A percentile compares a stretch with the other conserved stretches of the same genome.
These are phyloP conservation scores for Aspergillus indologenus DNA, from an alignment of 495 filamentous ascomycete species.

Conservation along the genomic window DNA sequence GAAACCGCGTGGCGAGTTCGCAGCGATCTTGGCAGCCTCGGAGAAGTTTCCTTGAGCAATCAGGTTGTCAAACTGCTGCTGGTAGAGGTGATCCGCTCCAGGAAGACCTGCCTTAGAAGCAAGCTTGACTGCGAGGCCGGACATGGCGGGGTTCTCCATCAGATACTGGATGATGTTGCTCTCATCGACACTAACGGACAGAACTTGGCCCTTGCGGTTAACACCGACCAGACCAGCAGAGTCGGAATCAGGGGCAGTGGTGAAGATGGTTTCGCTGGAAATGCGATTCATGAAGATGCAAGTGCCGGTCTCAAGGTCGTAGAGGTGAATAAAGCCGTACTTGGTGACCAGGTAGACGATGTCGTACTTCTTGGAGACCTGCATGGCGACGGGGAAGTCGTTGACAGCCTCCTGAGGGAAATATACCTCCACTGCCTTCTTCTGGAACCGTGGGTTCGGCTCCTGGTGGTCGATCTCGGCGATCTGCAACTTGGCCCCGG, in stretches of 20 bases:
- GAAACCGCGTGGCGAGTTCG: slow-evolving; percentile 94
- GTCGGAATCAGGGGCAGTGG: slow-evolving; percentile 78
- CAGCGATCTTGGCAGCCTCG: slow-evolving; percentile 91
- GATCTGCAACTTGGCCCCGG: slow-evolving; percentile 93
- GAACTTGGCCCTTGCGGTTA: slow-evolving; percentile 94
- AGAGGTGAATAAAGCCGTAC: slow-evolving; percentile 98
- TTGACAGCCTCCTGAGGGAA: slow-evolving; percentile 92
- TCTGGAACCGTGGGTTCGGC: slow-evolving; percentile 79
- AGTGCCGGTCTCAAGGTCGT: slow-evolving; percentile 94
- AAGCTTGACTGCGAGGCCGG: slow-evolving; percentile 87
- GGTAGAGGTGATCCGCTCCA: slow-evolving; percentile 92
- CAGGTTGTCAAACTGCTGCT: slow-evolving; percentile 85
- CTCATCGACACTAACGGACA: slow-evolving; percentile 91
- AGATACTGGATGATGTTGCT: slow-evolving; percentile 87
- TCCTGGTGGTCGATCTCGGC: slow-evolving; percentile 95
- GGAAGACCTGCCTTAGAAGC: slow-evolving; percentile 91
- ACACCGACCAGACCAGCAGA: slow-evolving; percentile 89
- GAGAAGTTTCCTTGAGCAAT: slow-evolving; percentile 70
- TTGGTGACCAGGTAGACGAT: slow-evolving; percentile 97
- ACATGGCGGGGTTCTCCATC: slow-evolving; percentile 90
- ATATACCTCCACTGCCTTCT: slow-evolving; percentile 96
- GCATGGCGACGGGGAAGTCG: slow-evolving; percentile 98
- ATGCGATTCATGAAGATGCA: slow-evolving; percentile 99
- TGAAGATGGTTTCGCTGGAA: slow-evolving; percentile 98
- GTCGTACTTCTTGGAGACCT: slow-evolving; percentile 92